Conservation (phyloP, 805 yeast species). For the Kazachstania kunashirensis region DNA sequence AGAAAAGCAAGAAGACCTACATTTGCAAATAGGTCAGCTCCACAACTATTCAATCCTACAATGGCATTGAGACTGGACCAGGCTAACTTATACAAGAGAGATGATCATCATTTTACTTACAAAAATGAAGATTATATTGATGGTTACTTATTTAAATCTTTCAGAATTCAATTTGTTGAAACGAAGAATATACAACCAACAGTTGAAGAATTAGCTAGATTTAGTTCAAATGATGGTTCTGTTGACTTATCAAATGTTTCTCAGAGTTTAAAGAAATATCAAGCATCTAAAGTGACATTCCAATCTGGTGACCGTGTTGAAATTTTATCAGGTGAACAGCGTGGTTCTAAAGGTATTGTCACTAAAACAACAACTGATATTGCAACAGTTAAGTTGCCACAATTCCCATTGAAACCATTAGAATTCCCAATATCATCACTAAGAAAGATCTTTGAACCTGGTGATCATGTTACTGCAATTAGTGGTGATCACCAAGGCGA, state of each 20-base stretch:
- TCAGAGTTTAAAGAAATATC: slow-evolving; percentile 63
- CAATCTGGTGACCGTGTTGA: slow-evolving; percentile 94
- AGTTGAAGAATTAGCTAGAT: slow-evolving; percentile 77
- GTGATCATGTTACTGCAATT: slow-evolving; percentile 90
- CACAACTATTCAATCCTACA: slow-evolving; percentile 75
- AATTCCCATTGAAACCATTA: slow-evolving; percentile 43
- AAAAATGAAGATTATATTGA: slow-evolving; percentile 82
- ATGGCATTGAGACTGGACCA: slow-evolving; percentile 84
- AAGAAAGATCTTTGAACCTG: slow-evolving; percentile 77
- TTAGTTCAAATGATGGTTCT: slow-evolving; percentile 75
- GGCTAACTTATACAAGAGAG: slow-evolving; percentile 57
- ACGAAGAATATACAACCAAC: slow-evolving; percentile 78
- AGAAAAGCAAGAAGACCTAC: slow-evolving; percentile 43
- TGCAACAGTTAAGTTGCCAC: slow-evolving; percentile 39
- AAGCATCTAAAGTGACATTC: slow-evolving; percentile 49
- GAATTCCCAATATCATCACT: slow-evolving; percentile 77
- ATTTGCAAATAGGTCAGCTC: slow-evolving; percentile 68
- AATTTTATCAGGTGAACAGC: slow-evolving; percentile 86
- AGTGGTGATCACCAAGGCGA: slow-evolving; percentile 89
- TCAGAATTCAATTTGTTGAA: slow-evolving; percentile 70
- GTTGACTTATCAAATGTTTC: slow-evolving; percentile 82
- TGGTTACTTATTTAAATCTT: slow-evolving; percentile 81
- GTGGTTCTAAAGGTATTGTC: slow-evolving; percentile 78
- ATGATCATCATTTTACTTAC: slow-evolving; percentile 58
- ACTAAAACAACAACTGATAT: slow-evolving; percentile 55